Evolutionary conservation across 805 yeast genomes (phyloP).

Genomic region (Candida pseudoglaebosa): DNA sequence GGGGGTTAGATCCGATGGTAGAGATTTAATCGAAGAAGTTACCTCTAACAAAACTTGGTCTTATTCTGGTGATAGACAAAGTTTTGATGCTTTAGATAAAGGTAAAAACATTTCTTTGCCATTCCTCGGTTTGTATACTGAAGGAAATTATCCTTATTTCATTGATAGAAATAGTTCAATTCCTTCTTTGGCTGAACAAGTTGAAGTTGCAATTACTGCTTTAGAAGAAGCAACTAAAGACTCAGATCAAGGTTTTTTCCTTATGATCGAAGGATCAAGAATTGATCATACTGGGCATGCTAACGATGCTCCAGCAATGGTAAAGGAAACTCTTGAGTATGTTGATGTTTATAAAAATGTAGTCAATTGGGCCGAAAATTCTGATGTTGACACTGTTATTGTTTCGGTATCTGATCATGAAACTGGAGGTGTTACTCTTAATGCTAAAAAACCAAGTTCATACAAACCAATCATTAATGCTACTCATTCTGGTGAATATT

Average conservation of each 20-base stretch:
- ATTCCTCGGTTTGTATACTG: constrained; percentile 69
- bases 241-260: constrained; percentile 78
- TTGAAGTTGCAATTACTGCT: constrained; percentile 66
- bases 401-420: constrained; percentile 90
- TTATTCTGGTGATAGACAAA: constrained; percentile 54
- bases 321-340: constrained; percentile 81
- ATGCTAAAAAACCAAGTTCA: constrained; percentile 62
- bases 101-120: constrained; percentile 72
- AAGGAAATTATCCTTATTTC: constrained; percentile 77
- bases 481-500: constrained; percentile 71
- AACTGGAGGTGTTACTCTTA: constrained; percentile 85
- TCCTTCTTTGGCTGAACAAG: constrained; percentile 79
- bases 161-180: constrained; percentile 60
- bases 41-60: constrained; percentile 42
- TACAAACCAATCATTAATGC: constrained; percentile 55
- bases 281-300: constrained; percentile 94
- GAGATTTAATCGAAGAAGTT: constrained; percentile 66
- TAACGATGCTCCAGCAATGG: constrained; percentile 93
- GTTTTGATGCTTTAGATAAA: constrained; percentile 49
- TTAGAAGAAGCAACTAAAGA: constrained; percentile 63
- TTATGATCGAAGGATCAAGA: constrained; percentile 84
- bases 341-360: constrained; percentile 77
- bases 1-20: constrained; percentile 65
- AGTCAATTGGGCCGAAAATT: constrained; percentile 57
- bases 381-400: constrained; percentile 73